These are phyloP conservation scores for Ananas comosus DNA, from an alignment of 176 grass and related monocot genomes.

Conservation along the genomic window DNA sequence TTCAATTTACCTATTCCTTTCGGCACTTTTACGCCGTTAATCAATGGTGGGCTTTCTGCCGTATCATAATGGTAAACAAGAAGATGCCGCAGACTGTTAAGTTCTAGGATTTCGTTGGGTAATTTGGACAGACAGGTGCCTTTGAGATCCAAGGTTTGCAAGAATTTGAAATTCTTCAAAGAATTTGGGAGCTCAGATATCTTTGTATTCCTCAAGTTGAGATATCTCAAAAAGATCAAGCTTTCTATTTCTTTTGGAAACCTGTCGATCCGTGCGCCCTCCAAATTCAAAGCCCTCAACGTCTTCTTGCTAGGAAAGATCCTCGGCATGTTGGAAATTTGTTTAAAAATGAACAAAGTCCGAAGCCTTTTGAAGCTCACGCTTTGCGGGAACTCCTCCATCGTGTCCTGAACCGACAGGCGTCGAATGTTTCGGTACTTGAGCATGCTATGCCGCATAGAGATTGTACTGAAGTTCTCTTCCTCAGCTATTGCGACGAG, in stretches of 20 bases:
- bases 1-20: conserved; percentile 22
- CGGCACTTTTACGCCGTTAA: conserved; percentile 20
- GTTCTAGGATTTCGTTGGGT: conserved; percentile 17
- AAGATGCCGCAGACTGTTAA: conserved; percentile 27
- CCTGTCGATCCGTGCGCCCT: conserved; percentile 19
- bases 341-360: background rate
- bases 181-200: conserved; percentile 25
- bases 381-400: background rate
- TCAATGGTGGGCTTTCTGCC: background rate
- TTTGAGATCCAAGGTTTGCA: conserved; percentile 39
- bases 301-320: conserved; percentile 1
- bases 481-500: conserved; percentile 17
- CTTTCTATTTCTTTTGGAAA: conserved; percentile 17
- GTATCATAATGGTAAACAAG: conserved; percentile 23
- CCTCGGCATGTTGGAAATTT: background rate
- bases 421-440: background rate
- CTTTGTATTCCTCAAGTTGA: conserved; percentile 27
- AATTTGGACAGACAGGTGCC: conserved; percentile 25
- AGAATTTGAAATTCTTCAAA: conserved; percentile 11
- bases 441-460: background rate
- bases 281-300: conserved; percentile 25
- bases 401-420: background rate
- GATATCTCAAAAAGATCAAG: conserved; percentile 12
- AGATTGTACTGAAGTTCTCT: background rate
- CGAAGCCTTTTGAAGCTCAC: background rate